These are phyloP conservation scores for Didymosphaeria variabile DNA, from an alignment of 2,329 filamentous ascomycete genomes.

Conservation along the genomic window DNA sequence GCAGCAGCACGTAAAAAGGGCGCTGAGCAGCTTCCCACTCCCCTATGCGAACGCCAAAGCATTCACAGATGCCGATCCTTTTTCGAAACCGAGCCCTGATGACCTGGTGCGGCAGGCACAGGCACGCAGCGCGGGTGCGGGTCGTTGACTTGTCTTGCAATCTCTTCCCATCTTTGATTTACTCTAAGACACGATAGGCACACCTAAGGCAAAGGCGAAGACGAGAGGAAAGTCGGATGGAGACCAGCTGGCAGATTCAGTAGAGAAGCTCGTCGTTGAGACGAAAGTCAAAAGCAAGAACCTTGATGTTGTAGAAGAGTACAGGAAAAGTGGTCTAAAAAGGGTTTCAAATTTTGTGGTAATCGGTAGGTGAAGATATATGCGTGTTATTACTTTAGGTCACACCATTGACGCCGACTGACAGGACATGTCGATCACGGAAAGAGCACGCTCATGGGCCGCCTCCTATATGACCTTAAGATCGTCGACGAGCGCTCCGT, in stretches of 20 bases:
- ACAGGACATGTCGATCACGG: conserved; percentile 95
- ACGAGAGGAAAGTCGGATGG: conserved; percentile 39
- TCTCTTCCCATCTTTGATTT: conserved; percentile 11
- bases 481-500: conserved; percentile 88
- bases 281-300: conserved; percentile 74
- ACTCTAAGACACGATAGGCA: conserved; percentile 31
- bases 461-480: conserved; percentile 87
- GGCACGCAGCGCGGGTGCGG: conserved; percentile 55
- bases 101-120: conserved; percentile 88
- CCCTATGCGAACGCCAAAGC: conserved; percentile 50
- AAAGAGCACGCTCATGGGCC: conserved; percentile 97
- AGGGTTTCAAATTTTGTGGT: conserved; percentile 90
- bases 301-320: conserved; percentile 83
- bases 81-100: conserved; percentile 89
- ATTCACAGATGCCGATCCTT: conserved; percentile 65
- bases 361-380: conserved; percentile 72
- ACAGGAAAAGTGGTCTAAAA: conserved; percentile 77
- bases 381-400: background rate
- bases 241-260: conserved; percentile 55
- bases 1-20: conserved; percentile 8
- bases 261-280: conserved; percentile 60
- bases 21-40: conserved; percentile 40
- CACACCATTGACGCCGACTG: conserved; percentile 7
- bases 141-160: conserved; percentile 35
- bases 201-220: conserved; percentile 30